phyloP scores from a whole-genome alignment of 139 green algal genomes.

The Chlamydomonas applanata region DNA sequence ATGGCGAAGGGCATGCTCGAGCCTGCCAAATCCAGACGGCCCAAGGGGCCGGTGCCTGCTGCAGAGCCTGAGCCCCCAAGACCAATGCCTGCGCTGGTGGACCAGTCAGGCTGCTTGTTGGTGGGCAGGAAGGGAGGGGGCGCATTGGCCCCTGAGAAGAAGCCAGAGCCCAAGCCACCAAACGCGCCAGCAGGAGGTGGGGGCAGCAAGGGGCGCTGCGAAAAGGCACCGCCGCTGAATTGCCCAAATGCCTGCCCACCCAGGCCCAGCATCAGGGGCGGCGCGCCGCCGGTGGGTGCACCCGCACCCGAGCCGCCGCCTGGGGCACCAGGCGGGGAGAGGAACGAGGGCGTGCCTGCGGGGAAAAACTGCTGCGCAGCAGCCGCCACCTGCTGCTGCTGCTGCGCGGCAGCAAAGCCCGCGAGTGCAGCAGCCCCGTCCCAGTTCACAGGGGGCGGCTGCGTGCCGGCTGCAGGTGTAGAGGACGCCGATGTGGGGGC shows the following conservation, averaged over 20 bases:
- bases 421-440: not conserved
- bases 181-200: conserved; percentile 18
- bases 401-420: not conserved
- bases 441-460: no score
- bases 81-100: conserved; percentile 24
- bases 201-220: conserved; percentile 11
- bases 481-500: no score
- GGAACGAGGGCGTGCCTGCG: not conserved
- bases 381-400: not conserved
- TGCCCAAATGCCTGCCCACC: conserved; percentile 7
- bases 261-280: conserved; percentile 18
- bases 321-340: not conserved
- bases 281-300: not conserved
- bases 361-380: no score
- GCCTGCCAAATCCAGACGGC: no score
- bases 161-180: conserved; percentile 21
- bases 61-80: not conserved
- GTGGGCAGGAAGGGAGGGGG: conserved; percentile 45
- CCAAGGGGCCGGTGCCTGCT: conserved; percentile 4
- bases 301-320: not conserved
- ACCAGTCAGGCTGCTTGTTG: conserved; percentile 53
- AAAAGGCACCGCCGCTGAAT: not conserved
- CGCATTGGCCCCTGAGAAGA: conserved; percentile 17
- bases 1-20: no score
- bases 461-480: no score